Evolutionary conservation across 2,329 filamentous ascomycete genomes (phyloP).

Genomic region (Chrysosporium queenslandicum): DNA sequence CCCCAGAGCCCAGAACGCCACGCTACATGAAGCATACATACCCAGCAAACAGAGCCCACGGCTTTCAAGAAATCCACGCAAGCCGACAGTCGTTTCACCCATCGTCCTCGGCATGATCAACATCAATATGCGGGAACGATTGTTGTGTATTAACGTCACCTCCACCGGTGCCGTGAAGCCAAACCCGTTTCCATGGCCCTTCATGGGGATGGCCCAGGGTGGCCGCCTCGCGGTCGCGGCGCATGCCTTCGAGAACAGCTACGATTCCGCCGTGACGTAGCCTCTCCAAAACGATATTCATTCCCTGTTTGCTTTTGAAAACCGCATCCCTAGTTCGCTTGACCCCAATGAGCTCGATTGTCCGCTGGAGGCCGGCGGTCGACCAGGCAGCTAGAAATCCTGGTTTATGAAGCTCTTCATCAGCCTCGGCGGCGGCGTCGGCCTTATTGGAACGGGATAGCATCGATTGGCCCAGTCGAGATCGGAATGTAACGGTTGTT

Average conservation of each 20-base stretch:
- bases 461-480: constrained; percentile 50
- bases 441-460: constrained; percentile 34
- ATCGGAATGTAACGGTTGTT: constrained; percentile 53
- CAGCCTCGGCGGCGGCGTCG: constrained; percentile 31
- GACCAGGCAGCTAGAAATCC: constrained; percentile 52
- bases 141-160: constrained; percentile 3
- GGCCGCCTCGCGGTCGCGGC: constrained; percentile 46
- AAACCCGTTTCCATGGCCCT: constrained; percentile 35
- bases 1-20: constrained; percentile 13
- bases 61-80: no score
- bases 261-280: constrained; percentile 57
- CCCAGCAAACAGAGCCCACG: no score
- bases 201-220: constrained; percentile 27
- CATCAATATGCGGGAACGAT: constrained; percentile 5
- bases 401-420: constrained; percentile 44
- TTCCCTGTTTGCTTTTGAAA: constrained; percentile 54
- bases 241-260: constrained; percentile 61
- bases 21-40: constrained; percentile 12
- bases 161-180: constrained; percentile 28
- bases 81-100: not conserved
- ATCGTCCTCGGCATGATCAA: constrained; percentile 12
- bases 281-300: constrained; percentile 56
- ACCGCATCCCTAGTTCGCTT: constrained; percentile 51
- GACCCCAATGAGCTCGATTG: constrained; percentile 53
- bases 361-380: constrained; percentile 51